Evolutionary conservation across 1,284 basidiomycete species (phyloP).

Genomic region (Leccinum colubrinum): DNA sequence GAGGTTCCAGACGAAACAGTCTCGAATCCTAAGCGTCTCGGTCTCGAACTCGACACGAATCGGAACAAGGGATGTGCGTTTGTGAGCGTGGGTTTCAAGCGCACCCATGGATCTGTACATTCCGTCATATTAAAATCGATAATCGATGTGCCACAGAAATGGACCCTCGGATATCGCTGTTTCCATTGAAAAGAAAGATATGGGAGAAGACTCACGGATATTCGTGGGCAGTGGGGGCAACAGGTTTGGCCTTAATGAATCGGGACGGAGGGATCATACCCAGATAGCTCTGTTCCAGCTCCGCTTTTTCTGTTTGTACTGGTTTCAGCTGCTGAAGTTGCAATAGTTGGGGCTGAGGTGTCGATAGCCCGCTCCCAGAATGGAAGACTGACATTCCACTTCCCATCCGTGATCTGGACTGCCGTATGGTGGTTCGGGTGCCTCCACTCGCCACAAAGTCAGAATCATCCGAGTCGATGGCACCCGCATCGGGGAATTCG

Average conservation of each 20-base stretch:
- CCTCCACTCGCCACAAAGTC: constrained; percentile 58
- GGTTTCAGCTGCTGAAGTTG: constrained; percentile 26
- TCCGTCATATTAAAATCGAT: constrained; percentile 17
- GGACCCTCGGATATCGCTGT: constrained; percentile 10
- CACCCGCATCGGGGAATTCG: constrained; percentile 75
- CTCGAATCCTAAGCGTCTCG: constrained; percentile 86
- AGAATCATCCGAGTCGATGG: constrained; percentile 74
- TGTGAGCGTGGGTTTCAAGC: constrained; percentile 63
- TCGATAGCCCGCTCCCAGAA: constrained; percentile 33
- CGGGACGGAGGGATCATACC: constrained; percentile 83
- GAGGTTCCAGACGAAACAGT: constrained; percentile 97
- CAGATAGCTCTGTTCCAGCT: constrained; percentile 85
- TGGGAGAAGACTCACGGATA: constrained; percentile 58
- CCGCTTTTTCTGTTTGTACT: constrained; percentile 44
- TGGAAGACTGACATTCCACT: constrained; percentile 37
- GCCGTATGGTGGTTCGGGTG: constrained; percentile 43
- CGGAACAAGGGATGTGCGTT: constrained; percentile 76
- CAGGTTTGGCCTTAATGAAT: constrained; percentile 65
- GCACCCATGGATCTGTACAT: constrained; percentile 58
- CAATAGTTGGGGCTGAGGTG: constrained; percentile 32
- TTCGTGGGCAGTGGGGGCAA: constrained; percentile 62
- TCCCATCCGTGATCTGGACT: constrained; percentile 37
- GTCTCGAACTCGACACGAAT: constrained; percentile 96
- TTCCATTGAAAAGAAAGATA: constrained; percentile 12
- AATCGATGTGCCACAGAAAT: constrained; percentile 19